phyloP scores from a whole-genome alignment of 148 eudicot species.

The Camellia lanceoleosa region DNA sequence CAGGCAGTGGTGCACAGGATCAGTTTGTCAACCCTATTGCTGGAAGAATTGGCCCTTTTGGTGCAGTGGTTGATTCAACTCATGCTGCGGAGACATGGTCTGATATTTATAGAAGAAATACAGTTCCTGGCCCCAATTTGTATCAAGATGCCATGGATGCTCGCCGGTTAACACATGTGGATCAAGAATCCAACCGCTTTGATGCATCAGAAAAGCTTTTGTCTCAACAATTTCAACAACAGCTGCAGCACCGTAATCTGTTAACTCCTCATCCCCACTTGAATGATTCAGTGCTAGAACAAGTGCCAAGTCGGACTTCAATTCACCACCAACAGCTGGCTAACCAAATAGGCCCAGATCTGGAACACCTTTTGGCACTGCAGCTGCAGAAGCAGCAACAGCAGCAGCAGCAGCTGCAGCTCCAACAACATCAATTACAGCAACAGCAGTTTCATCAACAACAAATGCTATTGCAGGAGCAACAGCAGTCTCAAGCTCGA shows the following conservation, averaged over 20 bases:
- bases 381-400: constrained; percentile 62
- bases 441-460: constrained; percentile 57
- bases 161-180: constrained; percentile 42
- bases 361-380: constrained; percentile 76
- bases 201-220: constrained; percentile 60
- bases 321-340: constrained; percentile 60
- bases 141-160: constrained; percentile 56
- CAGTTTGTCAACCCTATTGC: constrained; percentile 35
- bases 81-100: constrained; percentile 52
- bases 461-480: constrained; percentile 69
- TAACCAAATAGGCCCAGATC: constrained; percentile 52
- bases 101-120: constrained; percentile 40
- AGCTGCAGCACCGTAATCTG: constrained; percentile 50
- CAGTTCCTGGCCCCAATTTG: constrained; percentile 44
- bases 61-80: constrained; percentile 41
- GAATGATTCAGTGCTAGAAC: constrained; percentile 53
- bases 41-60: constrained; percentile 43
- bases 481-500: constrained; percentile 63
- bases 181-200: constrained; percentile 56
- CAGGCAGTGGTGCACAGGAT: constrained; percentile 39
- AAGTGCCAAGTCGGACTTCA: constrained; percentile 38
- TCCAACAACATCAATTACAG: constrained; percentile 35
- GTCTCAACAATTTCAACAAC: constrained; percentile 52
- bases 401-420: constrained; percentile 33
- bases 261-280: constrained; percentile 52